Evolutionary conservation across 2,329 filamentous ascomycete genomes (phyloP), one percentile per base, ranked within the genome.

Genomic region (Penicillium sp.): DNA sequence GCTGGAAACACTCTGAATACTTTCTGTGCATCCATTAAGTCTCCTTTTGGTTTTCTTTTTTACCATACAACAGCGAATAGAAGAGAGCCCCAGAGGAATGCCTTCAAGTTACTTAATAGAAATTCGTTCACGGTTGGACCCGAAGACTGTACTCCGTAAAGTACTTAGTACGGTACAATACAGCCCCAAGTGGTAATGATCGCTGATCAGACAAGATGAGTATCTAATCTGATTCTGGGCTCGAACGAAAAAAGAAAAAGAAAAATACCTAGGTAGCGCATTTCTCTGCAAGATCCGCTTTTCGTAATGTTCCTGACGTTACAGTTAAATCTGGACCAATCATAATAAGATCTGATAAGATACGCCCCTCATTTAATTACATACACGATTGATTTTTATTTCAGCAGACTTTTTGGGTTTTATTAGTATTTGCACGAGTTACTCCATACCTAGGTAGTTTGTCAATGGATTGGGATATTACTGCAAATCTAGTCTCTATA

Each of bases 191-290:
- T 31, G 10, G 34, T 3, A 37, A 8, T 9, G 46, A 51, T 41
- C 12, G 1, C 15, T 42, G 51, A 65, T 68, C 63, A 60, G 64
- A 68, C 65, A 66, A 66, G 66, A 66, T 69, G 38, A 42, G 50
- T 48, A 64, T 67, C 61, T 67, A 68, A 69, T 68, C 68, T 65
- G 62, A 68, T 69, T 60, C 52, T 32, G 29, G 40, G 51, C 25
- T 23, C 42, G 29, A 42, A n/a, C 6, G 7, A n/a, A 34, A 16
- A 34, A 42, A 40, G 46, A 35, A 50, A 58, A 50, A 46, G 35
- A 42, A 35, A 35, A 58, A 53, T 53, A 21, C 18, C 18, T 21
- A 21, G 18, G 18, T 21, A 40, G 42, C 56, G 54, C 56, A 54
- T 47, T 47, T 21, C 18, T 21, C 18, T 21, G 18, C 18, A 21